Percentiles rank a stretch among this genome's conserved stretches.
These are phyloP conservation scores for Tardiomyces blankii DNA, from an alignment of 1,139 yeast genomes.

Conservation along the genomic window DNA sequence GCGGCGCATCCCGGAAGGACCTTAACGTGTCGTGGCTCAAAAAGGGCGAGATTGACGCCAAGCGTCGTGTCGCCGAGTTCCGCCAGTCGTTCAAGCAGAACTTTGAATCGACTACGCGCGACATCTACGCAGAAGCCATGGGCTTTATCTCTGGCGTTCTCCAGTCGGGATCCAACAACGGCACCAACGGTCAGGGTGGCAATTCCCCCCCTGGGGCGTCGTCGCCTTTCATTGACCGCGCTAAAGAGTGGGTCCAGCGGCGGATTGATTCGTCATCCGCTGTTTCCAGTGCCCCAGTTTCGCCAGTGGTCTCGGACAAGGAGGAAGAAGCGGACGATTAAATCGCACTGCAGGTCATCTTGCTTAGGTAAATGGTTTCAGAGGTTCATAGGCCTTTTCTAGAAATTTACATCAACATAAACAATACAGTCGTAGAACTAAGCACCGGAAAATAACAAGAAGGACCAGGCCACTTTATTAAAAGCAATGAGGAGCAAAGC, in stretches of 20 bases:
- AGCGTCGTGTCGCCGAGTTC: constrained; percentile 81
- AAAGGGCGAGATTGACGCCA: constrained; percentile 89
- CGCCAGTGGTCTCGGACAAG: neutral
- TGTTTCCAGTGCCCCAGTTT: neutral
- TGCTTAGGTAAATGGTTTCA: no score
- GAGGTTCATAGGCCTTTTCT: no score
- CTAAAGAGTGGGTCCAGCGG: constrained; percentile 11
- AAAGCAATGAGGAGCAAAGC: no score
- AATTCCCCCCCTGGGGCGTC: constrained; percentile 3
- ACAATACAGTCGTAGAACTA: no score
- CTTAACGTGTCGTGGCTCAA: constrained; percentile 94
- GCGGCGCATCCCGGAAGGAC: constrained; percentile 96
- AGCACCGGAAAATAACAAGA: no score
- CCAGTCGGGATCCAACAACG: constrained; percentile 1
- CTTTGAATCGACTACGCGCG: constrained; percentile 66
- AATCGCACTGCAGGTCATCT: no score
- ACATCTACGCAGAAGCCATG: constrained; percentile 69
- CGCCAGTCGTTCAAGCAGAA: constrained; percentile 74
- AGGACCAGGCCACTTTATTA: no score
- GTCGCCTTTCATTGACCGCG: constrained; percentile 3
- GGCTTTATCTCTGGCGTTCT: constrained; percentile 27
- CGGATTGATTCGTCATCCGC: neutral
- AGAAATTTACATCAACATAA: no score
- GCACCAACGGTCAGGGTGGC: constrained; percentile 2
- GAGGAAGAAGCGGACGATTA: neutral